Conservation (phyloP, 768 basidiomycete species). For the Mycena epipterygia region DNA sequence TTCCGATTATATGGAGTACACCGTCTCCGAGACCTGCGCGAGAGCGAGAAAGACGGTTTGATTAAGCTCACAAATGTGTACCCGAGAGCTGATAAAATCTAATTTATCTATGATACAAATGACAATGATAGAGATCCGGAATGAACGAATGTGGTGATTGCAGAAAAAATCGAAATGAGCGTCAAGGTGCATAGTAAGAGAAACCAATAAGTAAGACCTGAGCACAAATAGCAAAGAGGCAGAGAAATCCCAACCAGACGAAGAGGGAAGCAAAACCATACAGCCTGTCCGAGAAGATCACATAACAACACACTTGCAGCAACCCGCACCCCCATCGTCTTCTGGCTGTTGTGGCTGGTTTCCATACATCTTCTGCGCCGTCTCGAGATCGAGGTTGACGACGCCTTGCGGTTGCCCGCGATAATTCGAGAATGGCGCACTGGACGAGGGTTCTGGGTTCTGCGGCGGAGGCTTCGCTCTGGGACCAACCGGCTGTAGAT, state of each 20-base stretch:
- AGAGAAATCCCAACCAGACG: background rate
- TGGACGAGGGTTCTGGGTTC: too few relatives aligned
- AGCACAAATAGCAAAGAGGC: conserved; percentile 10
- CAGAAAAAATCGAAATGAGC: background rate
- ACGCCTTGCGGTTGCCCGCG: conserved; percentile 33
- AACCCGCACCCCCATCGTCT: conserved; percentile 68
- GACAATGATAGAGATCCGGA: conserved; percentile 16
- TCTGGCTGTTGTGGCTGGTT: conserved; percentile 53
- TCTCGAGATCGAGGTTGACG: conserved; percentile 39
- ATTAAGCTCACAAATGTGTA: conserved; percentile 7
- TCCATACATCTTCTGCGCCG: conserved; percentile 47
- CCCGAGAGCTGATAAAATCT: background rate
- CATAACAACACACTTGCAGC: conserved; percentile 91
- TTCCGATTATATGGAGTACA: conserved; percentile 33
- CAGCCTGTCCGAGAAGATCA: conserved; percentile 54
- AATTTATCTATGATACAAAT: conserved; percentile 24
- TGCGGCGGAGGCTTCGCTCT: conserved; percentile 52
- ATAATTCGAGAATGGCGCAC: conserved; percentile 78
- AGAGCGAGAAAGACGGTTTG: background rate
- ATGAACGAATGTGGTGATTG: conserved; percentile 1
- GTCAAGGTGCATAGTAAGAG: conserved; percentile 14
- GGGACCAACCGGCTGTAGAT: conserved; percentile 38
- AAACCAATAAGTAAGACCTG: conserved; percentile 7
- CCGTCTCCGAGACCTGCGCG: conserved; percentile 35
- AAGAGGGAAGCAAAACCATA: background rate